Evolutionary conservation across 2,329 filamentous ascomycete species (phyloP), one percentile per base, ranked within the genome.

Genomic region (Microdochium bolleyi): DNA sequence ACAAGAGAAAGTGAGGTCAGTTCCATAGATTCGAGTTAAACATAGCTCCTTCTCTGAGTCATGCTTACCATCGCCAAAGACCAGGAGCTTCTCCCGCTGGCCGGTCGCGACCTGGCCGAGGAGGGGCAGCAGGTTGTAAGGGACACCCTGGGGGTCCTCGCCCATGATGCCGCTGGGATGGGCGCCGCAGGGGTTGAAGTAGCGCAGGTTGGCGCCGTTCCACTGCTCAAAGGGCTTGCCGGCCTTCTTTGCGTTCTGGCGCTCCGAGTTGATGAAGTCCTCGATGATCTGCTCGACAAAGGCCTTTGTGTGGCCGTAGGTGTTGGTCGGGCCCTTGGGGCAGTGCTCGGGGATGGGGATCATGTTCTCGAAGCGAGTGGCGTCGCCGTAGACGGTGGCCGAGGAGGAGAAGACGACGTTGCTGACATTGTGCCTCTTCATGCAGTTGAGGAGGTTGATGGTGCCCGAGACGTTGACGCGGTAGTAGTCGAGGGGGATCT

Each of bases 321-420:
- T 91, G 79, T 97, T 99, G 61, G 94, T 99, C 14, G 94, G 90
- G 51, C 91, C 92, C 57, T 95, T 89, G 55, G 95, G 94, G 80
- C 94, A 99, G 72, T 89, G 79, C 76, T 99, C 94, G 51, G 94
- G 94, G 66, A 99, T 99, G 58, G 94, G 94, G 60, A 99, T 99
- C 94, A 99, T 99, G 79, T 95, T 87, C 61, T 88, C 85, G 74
- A 96, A 89, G 67, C 91, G 88, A 48, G 94, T 97, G 52, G 92
- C 94, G 72, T 99, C 95, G 67, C 94, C 94, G 71, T 99, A 99
- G 60, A 99, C 94, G 61, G 95, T 99, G 32, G 94, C 94, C 1
- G 92, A 96, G 57, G 91, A 96, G 56, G 92, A 97, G 77, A 99
- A 99, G 73, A 99, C 94, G 64, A 99, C 94, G 78, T 96, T 97